These are phyloP conservation scores for Lepiota venenata DNA, from an alignment of 768 basidiomycete genomes.

Conservation along the genomic window DNA sequence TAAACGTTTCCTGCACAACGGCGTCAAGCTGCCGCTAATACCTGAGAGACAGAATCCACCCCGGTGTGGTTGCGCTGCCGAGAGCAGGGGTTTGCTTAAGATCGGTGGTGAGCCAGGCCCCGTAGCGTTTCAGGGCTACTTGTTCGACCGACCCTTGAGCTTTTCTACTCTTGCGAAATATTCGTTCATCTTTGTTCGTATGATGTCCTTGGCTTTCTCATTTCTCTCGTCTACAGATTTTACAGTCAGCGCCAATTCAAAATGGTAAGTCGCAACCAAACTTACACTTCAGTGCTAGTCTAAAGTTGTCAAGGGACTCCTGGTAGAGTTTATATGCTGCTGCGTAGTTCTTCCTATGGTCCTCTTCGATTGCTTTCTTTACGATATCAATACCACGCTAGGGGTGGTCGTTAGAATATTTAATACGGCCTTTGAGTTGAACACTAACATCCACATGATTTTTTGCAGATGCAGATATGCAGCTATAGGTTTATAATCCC, in stretches of 20 bases:
- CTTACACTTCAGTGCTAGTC: slow-evolving; percentile 65
- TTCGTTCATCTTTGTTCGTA: slow-evolving; percentile 11
- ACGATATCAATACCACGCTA: slow-evolving; percentile 82
- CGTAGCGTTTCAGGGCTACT: too few relatives aligned
- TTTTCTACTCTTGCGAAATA: slow-evolving; percentile 13
- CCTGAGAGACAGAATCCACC: too few relatives aligned
- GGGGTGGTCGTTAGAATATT: neutral
- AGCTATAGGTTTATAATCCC: too few relatives aligned
- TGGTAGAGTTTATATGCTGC: slow-evolving; percentile 94
- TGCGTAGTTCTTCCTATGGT: slow-evolving; percentile 87
- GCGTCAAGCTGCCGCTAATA: too few relatives aligned
- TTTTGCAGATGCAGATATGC: too few relatives aligned
- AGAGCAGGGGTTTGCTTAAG: too few relatives aligned
- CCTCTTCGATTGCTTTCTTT: slow-evolving; percentile 88
- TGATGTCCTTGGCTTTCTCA: slow-evolving; percentile 6
- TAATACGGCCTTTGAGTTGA: too few relatives aligned
- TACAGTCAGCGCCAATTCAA: too few relatives aligned
- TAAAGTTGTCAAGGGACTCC: slow-evolving; percentile 96
- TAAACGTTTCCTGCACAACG: too few relatives aligned
- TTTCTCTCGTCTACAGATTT: slow-evolving; percentile 3
- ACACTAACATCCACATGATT: too few relatives aligned
- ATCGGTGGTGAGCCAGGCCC: too few relatives aligned
- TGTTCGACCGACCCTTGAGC: slow-evolving; percentile 3
- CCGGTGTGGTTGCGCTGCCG: too few relatives aligned
- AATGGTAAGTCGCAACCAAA: neutral